Conservation (phyloP, 2,329 filamentous ascomycete species). For the Pyrenochaeta sp. region DNA sequence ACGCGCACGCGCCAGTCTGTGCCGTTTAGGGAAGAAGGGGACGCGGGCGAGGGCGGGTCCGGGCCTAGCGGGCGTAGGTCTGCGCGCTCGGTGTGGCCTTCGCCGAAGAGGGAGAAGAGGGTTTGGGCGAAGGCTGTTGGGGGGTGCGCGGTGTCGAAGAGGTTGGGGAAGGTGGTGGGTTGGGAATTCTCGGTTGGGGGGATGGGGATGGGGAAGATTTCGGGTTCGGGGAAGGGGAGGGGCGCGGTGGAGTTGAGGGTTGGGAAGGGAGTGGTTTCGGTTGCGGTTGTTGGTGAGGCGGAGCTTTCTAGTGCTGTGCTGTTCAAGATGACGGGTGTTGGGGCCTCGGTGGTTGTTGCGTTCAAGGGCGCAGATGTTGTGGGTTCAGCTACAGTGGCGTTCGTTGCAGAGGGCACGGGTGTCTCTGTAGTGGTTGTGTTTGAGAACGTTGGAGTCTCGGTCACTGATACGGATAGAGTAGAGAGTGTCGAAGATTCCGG, state of each 20-base stretch:
- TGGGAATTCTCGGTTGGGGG: neutral
- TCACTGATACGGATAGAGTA: no score
- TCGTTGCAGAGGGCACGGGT: no score
- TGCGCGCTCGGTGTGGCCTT: slow-evolving; percentile 31
- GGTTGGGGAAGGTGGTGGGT: slow-evolving; percentile 19
- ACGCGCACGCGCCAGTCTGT: no score
- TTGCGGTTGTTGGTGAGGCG: neutral
- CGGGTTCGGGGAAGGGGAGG: neutral
- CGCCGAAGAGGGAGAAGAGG: slow-evolving; percentile 36
- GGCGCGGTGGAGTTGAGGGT: neutral
- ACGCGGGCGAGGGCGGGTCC: slow-evolving; percentile 41
- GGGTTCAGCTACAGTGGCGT: no score
- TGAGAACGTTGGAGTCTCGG: no score
- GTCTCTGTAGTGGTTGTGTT: no score
- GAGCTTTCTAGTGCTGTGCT: neutral
- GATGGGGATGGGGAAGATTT: neutral
- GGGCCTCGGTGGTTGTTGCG: no score
- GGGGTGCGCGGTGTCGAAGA: slow-evolving; percentile 29
- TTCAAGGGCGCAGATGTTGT: no score
- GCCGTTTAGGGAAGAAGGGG: slow-evolving; percentile 12
- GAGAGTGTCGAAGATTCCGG: no score
- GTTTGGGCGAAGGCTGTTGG: slow-evolving; percentile 28
- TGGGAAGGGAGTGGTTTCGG: no score
- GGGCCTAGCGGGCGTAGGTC: slow-evolving; percentile 35
- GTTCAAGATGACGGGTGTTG: neutral